Evolutionary conservation across 805 yeast genomes (phyloP).

Genomic region (Saturnispora zaruensis): DNA sequence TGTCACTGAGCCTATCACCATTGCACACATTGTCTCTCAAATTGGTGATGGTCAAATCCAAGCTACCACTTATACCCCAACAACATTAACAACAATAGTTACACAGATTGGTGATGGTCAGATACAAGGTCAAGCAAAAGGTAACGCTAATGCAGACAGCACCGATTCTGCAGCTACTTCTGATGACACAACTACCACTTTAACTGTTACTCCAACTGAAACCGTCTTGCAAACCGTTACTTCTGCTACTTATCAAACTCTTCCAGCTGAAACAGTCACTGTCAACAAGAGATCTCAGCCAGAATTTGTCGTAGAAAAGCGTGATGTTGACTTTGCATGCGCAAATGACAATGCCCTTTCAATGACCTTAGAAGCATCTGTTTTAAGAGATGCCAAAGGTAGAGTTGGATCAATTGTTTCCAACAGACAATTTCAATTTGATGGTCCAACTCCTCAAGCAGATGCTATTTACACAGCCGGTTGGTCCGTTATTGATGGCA

Average conservation of each 20-base stretch:
- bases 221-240: constrained; percentile 25
- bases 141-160: neutral
- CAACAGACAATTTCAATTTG: constrained; percentile 74
- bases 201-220: constrained; percentile 24
- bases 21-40: constrained; percentile 30
- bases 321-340: constrained; percentile 33
- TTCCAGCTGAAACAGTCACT: constrained; percentile 19
- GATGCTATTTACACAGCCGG: constrained; percentile 61
- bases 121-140: constrained; percentile 18
- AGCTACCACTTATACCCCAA: constrained; percentile 20
- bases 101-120: constrained; percentile 46
- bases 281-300: constrained; percentile 21
- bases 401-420: constrained; percentile 76
- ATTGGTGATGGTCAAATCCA: constrained; percentile 41
- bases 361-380: constrained; percentile 42
- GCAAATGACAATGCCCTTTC: constrained; percentile 41
- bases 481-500: constrained; percentile 51
- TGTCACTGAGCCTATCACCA: constrained; percentile 19
- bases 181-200: constrained; percentile 20
- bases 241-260: constrained; percentile 17
- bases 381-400: constrained; percentile 50
- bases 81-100: constrained; percentile 15
- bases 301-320: constrained; percentile 9
- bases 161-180: neutral
- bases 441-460: constrained; percentile 78